phyloP scores from a whole-genome alignment of 257 asterid species.

The Galeopsis tetrahit region DNA sequence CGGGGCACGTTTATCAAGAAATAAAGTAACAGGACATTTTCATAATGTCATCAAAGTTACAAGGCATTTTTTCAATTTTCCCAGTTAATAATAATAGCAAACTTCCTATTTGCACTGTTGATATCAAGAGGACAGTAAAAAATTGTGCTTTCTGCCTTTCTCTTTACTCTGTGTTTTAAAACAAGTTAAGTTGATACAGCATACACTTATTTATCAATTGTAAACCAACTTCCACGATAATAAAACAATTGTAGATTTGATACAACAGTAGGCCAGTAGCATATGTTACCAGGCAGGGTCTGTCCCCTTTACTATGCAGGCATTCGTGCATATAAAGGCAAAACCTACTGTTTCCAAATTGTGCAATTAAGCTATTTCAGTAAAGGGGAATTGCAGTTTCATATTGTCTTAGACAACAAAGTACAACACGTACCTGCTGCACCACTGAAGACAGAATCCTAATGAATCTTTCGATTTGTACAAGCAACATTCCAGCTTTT shows the following conservation, averaged over 20 bases:
- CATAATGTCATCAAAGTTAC: no score
- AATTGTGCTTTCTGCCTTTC: not conserved
- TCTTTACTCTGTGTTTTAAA: not conserved
- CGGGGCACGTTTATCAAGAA: no score
- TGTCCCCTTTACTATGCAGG: not conserved
- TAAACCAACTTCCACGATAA: slow-evolving; percentile 17
- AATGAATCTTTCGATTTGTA: slow-evolving; percentile 80
- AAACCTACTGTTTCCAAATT: slow-evolving; percentile 5
- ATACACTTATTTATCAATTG: slow-evolving; percentile 13
- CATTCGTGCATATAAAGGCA: slow-evolving; percentile 12
- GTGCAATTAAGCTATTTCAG: slow-evolving; percentile 7
- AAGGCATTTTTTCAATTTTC: no score
- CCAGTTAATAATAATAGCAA: not conserved
- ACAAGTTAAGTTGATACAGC: slow-evolving; percentile 5
- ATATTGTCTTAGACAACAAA: slow-evolving; percentile 26
- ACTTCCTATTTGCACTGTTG: not conserved
- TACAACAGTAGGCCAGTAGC: not conserved
- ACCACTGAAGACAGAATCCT: slow-evolving; percentile 83
- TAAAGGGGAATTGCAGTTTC: slow-evolving; percentile 9
- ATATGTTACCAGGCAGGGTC: not conserved
- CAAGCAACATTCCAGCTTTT: slow-evolving; percentile 84
- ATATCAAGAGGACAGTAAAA: slow-evolving; percentile 13
- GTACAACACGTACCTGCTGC: slow-evolving; percentile 69
- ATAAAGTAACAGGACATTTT: no score
- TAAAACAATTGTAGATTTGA: slow-evolving; percentile 16